Evolutionary conservation across 306 rosid species (phyloP).

Genomic region (Quercus glauca): DNA sequence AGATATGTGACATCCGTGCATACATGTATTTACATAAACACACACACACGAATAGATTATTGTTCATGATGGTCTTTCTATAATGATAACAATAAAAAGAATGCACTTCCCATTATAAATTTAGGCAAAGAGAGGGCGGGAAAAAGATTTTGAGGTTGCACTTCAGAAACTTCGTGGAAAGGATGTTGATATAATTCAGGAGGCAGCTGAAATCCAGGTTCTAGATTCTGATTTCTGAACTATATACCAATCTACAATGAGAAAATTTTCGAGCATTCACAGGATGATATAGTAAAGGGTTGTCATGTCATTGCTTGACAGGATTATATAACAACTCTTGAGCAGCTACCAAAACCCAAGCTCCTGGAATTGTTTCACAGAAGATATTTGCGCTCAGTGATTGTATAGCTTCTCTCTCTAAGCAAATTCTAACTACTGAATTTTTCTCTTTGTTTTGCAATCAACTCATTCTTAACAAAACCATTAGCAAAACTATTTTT

Average conservation of each 20-base stretch:
- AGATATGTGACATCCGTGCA: not conserved
- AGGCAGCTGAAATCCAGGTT: constrained; percentile 88
- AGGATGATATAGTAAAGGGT: constrained; percentile 1
- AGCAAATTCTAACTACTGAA: not conserved
- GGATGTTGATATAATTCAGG: constrained; percentile 65
- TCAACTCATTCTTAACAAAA: not conserved
- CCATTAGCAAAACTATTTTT: not conserved
- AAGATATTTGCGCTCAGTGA: constrained; percentile 66
- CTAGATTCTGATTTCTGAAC: constrained; percentile 3
- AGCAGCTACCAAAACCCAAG: constrained; percentile 66
- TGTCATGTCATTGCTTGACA: constrained; percentile 27
- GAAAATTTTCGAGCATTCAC: not conserved
- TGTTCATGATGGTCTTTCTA: not conserved
- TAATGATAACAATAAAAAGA: not conserved
- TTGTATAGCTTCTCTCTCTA: constrained; percentile 7
- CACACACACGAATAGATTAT: not conserved
- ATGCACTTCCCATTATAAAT: constrained; percentile 9
- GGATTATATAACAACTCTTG: constrained; percentile 73
- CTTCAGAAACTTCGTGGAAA: constrained; percentile 71
- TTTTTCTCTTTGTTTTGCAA: not conserved
- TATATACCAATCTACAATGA: not conserved
- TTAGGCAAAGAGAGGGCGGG: constrained; percentile 72
- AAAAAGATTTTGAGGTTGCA: constrained; percentile 57
- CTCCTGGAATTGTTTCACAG: constrained; percentile 70
- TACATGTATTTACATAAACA: not conserved